Evolutionary conservation across 768 basidiomycete species (phyloP).

Genomic region (Psilocybe sp.): DNA sequence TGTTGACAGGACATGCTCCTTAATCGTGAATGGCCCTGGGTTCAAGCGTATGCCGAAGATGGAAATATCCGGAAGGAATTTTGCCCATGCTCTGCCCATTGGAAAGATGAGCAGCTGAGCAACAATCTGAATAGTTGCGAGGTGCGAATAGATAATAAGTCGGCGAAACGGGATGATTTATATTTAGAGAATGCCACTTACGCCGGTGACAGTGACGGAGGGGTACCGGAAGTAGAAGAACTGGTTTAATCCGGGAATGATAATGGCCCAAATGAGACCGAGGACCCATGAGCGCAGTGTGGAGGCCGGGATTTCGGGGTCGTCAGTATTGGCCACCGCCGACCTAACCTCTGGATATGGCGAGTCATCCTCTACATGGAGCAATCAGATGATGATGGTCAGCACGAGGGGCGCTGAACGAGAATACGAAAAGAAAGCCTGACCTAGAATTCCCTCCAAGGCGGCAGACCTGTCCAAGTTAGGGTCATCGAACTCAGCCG

Average conservation of each 20-base stretch:
- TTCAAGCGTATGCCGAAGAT: conserved; percentile 54
- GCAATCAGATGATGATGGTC: not conserved
- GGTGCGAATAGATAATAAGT: not conserved
- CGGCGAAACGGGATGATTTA: not conserved
- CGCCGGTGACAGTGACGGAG: conserved; percentile 54
- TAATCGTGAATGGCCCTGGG: conserved; percentile 72
- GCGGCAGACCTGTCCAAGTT: conserved; percentile 50
- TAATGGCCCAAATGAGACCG: conserved; percentile 66
- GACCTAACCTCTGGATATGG: conserved; percentile 72
- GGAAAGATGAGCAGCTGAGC: conserved; percentile 72
- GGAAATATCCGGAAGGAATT: conserved; percentile 46
- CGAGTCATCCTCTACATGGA: conserved; percentile 66
- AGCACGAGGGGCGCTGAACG: conserved; percentile 2
- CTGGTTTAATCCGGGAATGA: conserved; percentile 66
- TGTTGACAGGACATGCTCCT: conserved; percentile 68
- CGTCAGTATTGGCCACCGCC: conserved; percentile 72
- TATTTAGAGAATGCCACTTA: conserved; percentile 18
- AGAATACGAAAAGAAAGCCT: conserved; percentile 28
- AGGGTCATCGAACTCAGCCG: conserved; percentile 50
- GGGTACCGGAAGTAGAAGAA: conserved; percentile 81
- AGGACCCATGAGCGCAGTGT: conserved; percentile 72
- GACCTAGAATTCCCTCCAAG: conserved; percentile 39
- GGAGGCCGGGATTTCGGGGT: conserved; percentile 55
- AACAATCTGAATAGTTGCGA: conserved; percentile 40
- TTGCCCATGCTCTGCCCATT: conserved; percentile 57